phyloP scores from a whole-genome alignment of 495 filamentous ascomycete species.

The Penicillium roqueforti region DNA sequence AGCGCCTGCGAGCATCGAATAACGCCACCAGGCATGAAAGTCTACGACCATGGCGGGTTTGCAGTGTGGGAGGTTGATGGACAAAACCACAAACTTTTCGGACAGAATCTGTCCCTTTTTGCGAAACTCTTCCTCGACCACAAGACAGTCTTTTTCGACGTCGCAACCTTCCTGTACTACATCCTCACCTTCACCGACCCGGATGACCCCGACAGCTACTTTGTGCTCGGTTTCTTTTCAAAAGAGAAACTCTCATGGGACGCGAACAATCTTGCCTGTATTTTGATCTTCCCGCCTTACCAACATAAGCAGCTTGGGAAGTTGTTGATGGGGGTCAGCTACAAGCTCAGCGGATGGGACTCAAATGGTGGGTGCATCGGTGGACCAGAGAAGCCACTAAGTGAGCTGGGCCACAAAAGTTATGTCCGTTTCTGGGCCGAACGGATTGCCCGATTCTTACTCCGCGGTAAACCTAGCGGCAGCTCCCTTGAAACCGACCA shows the following conservation, averaged over 20 bases:
- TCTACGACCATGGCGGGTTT: constrained; percentile 57
- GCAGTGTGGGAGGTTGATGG: constrained; percentile 91
- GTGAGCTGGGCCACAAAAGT: constrained; percentile 71
- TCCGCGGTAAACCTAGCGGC: constrained; percentile 33
- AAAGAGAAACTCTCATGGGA: constrained; percentile 99
- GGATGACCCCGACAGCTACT: constrained; percentile 32
- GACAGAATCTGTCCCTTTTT: constrained; percentile 92
- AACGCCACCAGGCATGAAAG: constrained; percentile 43
- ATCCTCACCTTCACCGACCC: constrained; percentile 59
- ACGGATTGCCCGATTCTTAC: constrained; percentile 64
- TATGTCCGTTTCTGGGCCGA: constrained; percentile 83
- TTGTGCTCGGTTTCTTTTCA: constrained; percentile 90
- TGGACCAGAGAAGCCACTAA: constrained; percentile 90
- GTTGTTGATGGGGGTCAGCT: constrained; percentile 87
- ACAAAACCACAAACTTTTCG: constrained; percentile 82
- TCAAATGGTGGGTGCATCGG: constrained; percentile 62
- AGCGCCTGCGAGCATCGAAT: constrained; percentile 33
- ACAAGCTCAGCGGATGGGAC: constrained; percentile 85
- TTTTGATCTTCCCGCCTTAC: constrained; percentile 93
- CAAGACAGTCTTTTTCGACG: constrained; percentile 97
- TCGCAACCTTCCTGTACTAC: constrained; percentile 92
- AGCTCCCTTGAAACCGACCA: constrained; percentile 22
- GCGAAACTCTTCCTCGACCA: constrained; percentile 98
- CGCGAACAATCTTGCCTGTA: constrained; percentile 96
- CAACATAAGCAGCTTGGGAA: constrained; percentile 85